Percentiles rank a stretch among this genome's conserved stretches.
Conservation (phyloP, 1,139 yeast species). For the Sugiyamaella paludigena region DNA sequence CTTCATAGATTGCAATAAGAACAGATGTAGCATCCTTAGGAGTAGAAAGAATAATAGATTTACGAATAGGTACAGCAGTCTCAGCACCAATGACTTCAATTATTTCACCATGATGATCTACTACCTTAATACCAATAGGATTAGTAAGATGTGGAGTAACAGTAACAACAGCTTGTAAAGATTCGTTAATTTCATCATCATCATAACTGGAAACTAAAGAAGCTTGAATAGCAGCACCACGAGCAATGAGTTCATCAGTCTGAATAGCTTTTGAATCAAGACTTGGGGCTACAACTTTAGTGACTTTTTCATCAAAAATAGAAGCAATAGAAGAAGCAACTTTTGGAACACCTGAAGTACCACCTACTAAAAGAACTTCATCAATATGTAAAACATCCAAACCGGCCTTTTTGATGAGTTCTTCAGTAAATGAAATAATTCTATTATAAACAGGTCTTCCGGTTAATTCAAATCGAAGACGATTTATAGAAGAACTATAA, state of each 20-base stretch:
- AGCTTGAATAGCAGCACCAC: conserved; percentile 98
- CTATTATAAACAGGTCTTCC: conserved; percentile 75
- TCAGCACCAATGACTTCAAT: conserved; percentile 74
- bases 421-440: conserved; percentile 74
- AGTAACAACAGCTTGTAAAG: conserved; percentile 79
- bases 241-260: conserved; percentile 86
- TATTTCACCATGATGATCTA: conserved; percentile 43
- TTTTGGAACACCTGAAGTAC: conserved; percentile 90
- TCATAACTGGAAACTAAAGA: conserved; percentile 81
- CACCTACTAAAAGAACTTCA: conserved; percentile 92
- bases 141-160: conserved; percentile 84
- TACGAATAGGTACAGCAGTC: conserved; percentile 91
- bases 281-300: conserved; percentile 74
- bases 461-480: conserved; percentile 88
- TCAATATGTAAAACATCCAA: conserved; percentile 83
- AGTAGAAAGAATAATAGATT: conserved; percentile 63
- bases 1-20: conserved; percentile 75
- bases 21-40: conserved; percentile 52
- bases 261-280: conserved; percentile 71
- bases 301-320: conserved; percentile 73
- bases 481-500: conserved; percentile 88
- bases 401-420: conserved; percentile 75
- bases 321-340: conserved; percentile 70
- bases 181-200: conserved; percentile 80
- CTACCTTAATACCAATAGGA: conserved; percentile 79